Evolutionary conservation across 2,329 filamentous ascomycete genomes (phyloP).

Genomic region (Zymoseptoria pseudotritici): DNA sequence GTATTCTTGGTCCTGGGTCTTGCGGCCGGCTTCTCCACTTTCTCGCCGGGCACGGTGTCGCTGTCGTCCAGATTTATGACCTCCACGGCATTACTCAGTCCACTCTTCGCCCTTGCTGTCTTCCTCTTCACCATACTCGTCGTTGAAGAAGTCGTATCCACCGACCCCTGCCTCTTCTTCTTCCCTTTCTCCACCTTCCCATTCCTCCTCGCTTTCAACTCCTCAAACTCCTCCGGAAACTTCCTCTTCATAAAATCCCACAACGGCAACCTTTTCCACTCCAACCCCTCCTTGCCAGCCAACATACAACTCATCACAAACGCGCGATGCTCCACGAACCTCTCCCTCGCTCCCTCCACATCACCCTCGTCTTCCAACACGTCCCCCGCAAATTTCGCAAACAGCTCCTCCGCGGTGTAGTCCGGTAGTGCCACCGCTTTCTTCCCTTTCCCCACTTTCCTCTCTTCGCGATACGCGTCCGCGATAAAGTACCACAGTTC

Average conservation of each 20-base stretch:
- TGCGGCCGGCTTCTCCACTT: slow-evolving; percentile 2
- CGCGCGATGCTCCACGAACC: slow-evolving; percentile 27
- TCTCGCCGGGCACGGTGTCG: neutral
- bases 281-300: slow-evolving; percentile 36
- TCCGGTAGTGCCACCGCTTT: slow-evolving; percentile 20
- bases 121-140: slow-evolving; percentile 19
- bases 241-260: slow-evolving; percentile 34
- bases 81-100: slow-evolving; percentile 5
- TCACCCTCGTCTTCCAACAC: slow-evolving; percentile 11
- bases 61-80: slow-evolving; percentile 14
- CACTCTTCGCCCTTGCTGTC: slow-evolving; percentile 9
- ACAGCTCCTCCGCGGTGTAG: slow-evolving; percentile 34
- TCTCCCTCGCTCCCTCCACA: slow-evolving; percentile 19
- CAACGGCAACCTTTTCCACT: slow-evolving; percentile 38
- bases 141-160: slow-evolving; percentile 13
- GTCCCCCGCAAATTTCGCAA: slow-evolving; percentile 29
- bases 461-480: slow-evolving; percentile 43
- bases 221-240: slow-evolving; percentile 26
- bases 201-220: slow-evolving; percentile 9
- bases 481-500: slow-evolving; percentile 56
- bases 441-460: slow-evolving; percentile 31
- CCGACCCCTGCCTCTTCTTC: slow-evolving; percentile 10
- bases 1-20: neutral
- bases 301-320: slow-evolving; percentile 42
- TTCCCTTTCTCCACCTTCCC: slow-evolving; percentile 4